phyloP scores from a whole-genome alignment of 2,329 filamentous ascomycete species.

The Arthrinium phaeospermum region DNA sequence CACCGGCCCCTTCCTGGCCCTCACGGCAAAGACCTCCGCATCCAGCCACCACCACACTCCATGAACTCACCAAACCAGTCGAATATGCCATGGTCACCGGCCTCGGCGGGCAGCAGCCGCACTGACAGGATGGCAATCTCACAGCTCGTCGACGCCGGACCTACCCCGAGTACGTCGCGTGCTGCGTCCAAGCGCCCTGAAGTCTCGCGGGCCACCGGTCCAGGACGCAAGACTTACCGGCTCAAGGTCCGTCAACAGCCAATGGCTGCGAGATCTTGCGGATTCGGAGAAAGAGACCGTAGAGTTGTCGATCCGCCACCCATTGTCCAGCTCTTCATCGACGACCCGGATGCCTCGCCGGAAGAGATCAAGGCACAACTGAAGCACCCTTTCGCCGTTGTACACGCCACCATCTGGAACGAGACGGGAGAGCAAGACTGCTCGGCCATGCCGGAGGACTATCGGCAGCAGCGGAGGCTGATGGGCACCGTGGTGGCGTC shows the following conservation, averaged over 20 bases:
- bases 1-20: neutral
- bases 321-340: constrained; percentile 75
- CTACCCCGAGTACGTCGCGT: constrained; percentile 21
- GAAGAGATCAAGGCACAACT: constrained; percentile 59
- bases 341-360: constrained; percentile 58
- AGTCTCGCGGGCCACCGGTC: constrained; percentile 24
- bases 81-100: constrained; percentile 28
- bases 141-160: constrained; percentile 36
- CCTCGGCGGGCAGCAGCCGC: constrained; percentile 30
- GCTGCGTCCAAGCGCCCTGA: constrained; percentile 32
- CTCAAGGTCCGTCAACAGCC: constrained; percentile 78
- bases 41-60: neutral
- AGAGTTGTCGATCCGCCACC: constrained; percentile 84
- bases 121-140: constrained; percentile 40
- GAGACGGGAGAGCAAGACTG: constrained; percentile 70
- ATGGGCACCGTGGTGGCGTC: constrained; percentile 83
- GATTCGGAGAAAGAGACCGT: constrained; percentile 82
- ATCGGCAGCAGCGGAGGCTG: constrained; percentile 73
- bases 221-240: constrained; percentile 42
- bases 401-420: constrained; percentile 80
- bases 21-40: constrained; percentile 9
- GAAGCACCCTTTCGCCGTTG: constrained; percentile 69
- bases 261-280: constrained; percentile 77
- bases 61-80: constrained; percentile 12
- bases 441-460: constrained; percentile 74